Evolutionary conservation across 768 basidiomycete species (phyloP).

Genomic region (Serendipita sp.): DNA sequence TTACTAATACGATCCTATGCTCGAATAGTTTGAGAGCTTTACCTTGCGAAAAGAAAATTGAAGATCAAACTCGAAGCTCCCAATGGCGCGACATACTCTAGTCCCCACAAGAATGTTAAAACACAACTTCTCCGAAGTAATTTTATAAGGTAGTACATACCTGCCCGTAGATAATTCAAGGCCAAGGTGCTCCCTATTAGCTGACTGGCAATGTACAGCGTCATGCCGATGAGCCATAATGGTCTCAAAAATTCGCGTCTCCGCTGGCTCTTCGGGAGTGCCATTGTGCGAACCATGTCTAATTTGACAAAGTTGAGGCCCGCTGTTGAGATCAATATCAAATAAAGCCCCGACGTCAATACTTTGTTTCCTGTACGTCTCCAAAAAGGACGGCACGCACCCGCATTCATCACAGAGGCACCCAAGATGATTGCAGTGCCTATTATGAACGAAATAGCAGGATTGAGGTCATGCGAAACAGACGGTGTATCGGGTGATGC

Average conservation of each 20-base stretch:
- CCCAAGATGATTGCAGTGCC: conserved; percentile 73
- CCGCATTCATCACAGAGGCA: conserved; percentile 76
- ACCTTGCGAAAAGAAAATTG: conserved; percentile 80
- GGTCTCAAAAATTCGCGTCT: conserved; percentile 68
- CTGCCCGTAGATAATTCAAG: conserved; percentile 76
- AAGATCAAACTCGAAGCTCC: conserved; percentile 89
- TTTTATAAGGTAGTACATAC: no score
- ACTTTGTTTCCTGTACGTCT: no score
- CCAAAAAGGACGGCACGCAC: conserved; percentile 17
- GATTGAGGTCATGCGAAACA: conserved; percentile 20
- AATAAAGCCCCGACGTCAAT: not conserved
- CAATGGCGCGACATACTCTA: conserved; percentile 91
- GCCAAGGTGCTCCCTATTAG: conserved; percentile 78
- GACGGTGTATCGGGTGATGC: not conserved
- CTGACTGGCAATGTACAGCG: conserved; percentile 84
- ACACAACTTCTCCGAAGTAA: no score
- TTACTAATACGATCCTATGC: conserved; percentile 6
- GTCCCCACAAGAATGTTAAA: no score
- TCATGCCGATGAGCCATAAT: conserved; percentile 82
- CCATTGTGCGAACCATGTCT: conserved; percentile 70
- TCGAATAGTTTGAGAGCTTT: conserved; percentile 4
- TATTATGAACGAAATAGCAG: conserved; percentile 62
- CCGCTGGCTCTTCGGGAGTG: conserved; percentile 60
- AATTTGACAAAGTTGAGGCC: conserved; percentile 92
- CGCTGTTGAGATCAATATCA: conserved; percentile 16